phyloP scores from a whole-genome alignment of 2,329 filamentous ascomycete genomes.

The Fusarium acutatum region DNA sequence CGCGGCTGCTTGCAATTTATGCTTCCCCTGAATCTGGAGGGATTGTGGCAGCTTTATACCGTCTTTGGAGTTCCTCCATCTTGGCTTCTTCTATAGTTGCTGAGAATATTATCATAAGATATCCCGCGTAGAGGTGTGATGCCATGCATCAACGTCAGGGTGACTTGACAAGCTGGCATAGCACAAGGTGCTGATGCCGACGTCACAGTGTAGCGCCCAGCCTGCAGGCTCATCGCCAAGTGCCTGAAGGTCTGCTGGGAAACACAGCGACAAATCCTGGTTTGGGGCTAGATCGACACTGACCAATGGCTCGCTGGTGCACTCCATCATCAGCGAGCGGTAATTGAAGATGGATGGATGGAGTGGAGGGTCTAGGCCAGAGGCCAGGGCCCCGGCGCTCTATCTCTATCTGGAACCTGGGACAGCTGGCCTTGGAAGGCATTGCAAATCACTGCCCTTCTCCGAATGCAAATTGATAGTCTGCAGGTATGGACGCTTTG shows the following conservation, averaged over 20 bases:
- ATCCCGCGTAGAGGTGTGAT: not conserved
- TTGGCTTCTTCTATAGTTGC: not conserved
- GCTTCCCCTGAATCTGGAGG: not conserved
- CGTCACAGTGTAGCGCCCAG: conserved; percentile 34
- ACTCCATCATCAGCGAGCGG: conserved; percentile 7
- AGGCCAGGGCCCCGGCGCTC: not conserved
- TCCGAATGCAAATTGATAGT: not conserved
- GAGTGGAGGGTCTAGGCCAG: not conserved
- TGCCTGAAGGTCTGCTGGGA: conserved; percentile 27
- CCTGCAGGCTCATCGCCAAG: conserved; percentile 32
- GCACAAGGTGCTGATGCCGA: conserved; percentile 32
- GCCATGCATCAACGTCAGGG: conserved; percentile 15
- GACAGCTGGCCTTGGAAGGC: conserved; percentile 9
- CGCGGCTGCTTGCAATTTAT: not conserved
- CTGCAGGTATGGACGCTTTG: not conserved
- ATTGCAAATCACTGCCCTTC: conserved; percentile 8
- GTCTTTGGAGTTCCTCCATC: not conserved
- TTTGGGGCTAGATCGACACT: conserved; percentile 30
- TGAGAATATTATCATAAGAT: not conserved
- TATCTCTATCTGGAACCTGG: not conserved
- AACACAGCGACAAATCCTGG: conserved; percentile 27
- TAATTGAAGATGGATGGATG: conserved; percentile 7
- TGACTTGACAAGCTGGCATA: conserved; percentile 16
- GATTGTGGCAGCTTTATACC: not conserved
- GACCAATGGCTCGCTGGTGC: conserved; percentile 5